These are phyloP conservation scores for Mrakia blollopis DNA, from an alignment of 768 basidiomycete genomes.

Conservation along the genomic window DNA sequence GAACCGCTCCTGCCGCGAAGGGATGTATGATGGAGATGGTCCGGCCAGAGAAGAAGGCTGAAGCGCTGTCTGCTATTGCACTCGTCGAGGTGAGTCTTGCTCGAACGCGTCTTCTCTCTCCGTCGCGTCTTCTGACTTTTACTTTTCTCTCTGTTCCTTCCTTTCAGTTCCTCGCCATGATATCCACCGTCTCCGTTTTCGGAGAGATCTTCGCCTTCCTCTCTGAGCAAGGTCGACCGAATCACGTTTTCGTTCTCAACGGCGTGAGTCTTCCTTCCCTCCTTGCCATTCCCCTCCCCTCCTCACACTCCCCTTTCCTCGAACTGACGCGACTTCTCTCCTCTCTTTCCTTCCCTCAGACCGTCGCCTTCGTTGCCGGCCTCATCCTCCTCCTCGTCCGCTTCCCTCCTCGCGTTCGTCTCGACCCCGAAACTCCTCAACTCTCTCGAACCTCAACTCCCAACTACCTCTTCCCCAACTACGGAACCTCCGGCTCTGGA, in stretches of 20 bases:
- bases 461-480: too few relatives aligned
- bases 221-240: not conserved
- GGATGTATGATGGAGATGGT: slow-evolving; percentile 45
- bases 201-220: not conserved
- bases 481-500: too few relatives aligned
- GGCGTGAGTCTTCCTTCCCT: too few relatives aligned
- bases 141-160: slow-evolving; percentile 27
- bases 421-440: too few relatives aligned
- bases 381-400: too few relatives aligned
- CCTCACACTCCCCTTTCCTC: too few relatives aligned
- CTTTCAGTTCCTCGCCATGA: not conserved
- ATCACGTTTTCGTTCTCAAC: not conserved
- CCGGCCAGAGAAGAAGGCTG: slow-evolving; percentile 35
- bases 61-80: slow-evolving; percentile 42
- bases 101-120: not conserved
- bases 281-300: too few relatives aligned
- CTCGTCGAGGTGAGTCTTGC: slow-evolving; percentile 36
- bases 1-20: slow-evolving; percentile 42
- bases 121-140: not conserved
- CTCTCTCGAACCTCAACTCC: too few relatives aligned
- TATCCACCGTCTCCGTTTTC: not conserved
- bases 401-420: too few relatives aligned
- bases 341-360: too few relatives aligned
- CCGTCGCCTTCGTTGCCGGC: too few relatives aligned
- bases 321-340: too few relatives aligned